Base-by-base conservation (phyloP, 805 yeast species). In the Candida tallmaniae region DNA sequence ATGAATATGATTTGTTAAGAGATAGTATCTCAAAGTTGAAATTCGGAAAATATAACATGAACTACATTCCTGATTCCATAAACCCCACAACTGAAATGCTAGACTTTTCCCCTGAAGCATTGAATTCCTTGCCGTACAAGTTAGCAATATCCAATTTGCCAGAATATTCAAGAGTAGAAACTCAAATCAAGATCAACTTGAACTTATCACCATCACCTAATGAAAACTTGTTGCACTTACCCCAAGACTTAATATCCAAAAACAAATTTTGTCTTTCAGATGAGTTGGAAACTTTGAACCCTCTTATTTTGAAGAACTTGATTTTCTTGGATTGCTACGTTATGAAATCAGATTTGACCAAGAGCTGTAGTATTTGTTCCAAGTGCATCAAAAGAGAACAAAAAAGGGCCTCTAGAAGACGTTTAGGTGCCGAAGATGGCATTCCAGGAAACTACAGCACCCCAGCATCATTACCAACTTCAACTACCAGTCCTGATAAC, bases 311-410 rank as follows among this genome's bases (percentile, higher is more conserved):
- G 37, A 68, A 74, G 25, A 74, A 76, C 49, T 57, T 81, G 52
- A 60, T 84, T 23, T 79, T 65, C 53, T 64, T 90, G 50, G 96
- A 90, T 42, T 78, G 94, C 1, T 83, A 76, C 55, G 90, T 88
- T n/a, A 66, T 88, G 35, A 74, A 81, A 6, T 72, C 85, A 15
- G 71, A 59, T 41, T 47, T 58, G 36, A 46, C 45, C 23, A 59
- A 50, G 35, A 65, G 74, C 16, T 85, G 94, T 46, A 78, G 79
- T 48, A 88, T 87, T 47, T 90, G 98, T 63, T 54, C 79, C 16
- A 78, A 94, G 50, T 90, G 98, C 68, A 78, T 89, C 51, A 83
- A 88, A 58, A 74, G 98, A 51, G 98, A 90, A 54, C 81, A 87
- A 50, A 87, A 93, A 59, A 74, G 98, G 48, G 97, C 97, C 1